phyloP scores from a whole-genome alignment of 2,329 filamentous ascomycete genomes.

The Mariannaea elegans region DNA sequence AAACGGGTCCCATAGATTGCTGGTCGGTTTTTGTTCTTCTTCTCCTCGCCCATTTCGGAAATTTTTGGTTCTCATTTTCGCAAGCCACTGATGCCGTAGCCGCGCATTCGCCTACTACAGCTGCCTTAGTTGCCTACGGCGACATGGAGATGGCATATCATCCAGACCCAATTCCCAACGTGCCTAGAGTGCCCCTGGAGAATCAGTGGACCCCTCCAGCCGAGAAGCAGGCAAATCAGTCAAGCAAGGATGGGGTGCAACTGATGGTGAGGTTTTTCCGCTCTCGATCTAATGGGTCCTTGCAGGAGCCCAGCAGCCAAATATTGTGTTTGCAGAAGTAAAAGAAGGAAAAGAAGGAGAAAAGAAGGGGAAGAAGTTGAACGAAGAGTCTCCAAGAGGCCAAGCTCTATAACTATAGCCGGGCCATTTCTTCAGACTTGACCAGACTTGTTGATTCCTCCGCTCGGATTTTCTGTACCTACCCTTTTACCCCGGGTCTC shows the following conservation, averaged over 20 bases:
- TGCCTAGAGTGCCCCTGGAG: conserved; percentile 22
- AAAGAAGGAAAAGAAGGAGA: too few species aligned
- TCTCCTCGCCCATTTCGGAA: conserved; percentile 17
- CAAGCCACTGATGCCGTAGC: conserved; percentile 23
- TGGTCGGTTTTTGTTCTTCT: conserved; percentile 31
- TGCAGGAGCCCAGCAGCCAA: neutral
- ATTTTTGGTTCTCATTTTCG: conserved; percentile 20
- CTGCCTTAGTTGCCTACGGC: conserved; percentile 18
- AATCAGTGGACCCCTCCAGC: conserved; percentile 14
- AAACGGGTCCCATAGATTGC: conserved; percentile 32
- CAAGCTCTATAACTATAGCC: conserved; percentile 12
- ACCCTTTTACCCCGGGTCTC: conserved; percentile 22
- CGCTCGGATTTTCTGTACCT: neutral
- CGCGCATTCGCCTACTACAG: conserved; percentile 17
- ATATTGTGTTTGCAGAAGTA: too few species aligned
- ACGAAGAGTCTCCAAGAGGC: neutral
- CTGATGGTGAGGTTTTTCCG: conserved; percentile 9
- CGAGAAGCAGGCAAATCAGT: conserved; percentile 9
- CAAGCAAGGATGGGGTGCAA: conserved; percentile 2
- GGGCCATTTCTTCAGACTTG: conserved; percentile 2
- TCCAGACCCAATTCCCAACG: conserved; percentile 25
- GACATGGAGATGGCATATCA: conserved; percentile 29
- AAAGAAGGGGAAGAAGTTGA: too few species aligned
- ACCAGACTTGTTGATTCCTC: too few species aligned
- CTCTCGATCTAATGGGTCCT: conserved; percentile 11